Base-by-base conservation (phyloP, 129 eudicot species). In the Arctium lappa region DNA sequence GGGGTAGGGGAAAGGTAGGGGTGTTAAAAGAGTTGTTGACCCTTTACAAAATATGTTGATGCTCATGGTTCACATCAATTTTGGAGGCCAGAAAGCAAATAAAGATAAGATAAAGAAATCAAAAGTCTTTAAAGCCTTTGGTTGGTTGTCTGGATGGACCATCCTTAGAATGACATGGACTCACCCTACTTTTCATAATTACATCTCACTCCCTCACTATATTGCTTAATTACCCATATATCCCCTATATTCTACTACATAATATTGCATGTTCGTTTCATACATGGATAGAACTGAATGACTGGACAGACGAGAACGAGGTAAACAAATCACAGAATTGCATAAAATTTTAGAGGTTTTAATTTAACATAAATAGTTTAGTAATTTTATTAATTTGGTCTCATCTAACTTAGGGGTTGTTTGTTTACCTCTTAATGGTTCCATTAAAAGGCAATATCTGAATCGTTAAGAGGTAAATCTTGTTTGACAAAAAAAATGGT, bases 71-170 rank as follows among this genome's bases (percentile, higher is more conserved):
- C 53, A 60, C 75, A 79, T 79, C 77, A 79, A 63, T 72, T 78
- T 74, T 39, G 87, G 83, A 72, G 69, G 69, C 50, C 8, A 63
- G 86, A 73, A 84, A 73, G 62, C 18, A 69, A 62, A 39, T 48
- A 62, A 78, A 73, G 69, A 73, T 63, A 46, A 77, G 5, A 84
- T 31, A 63, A 46, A 76, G 68, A 73, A 78, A 42, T 10, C 18
- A 37, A 31, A 44, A 7, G 53, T 5, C 33, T 70, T 48, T 32
- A 76, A 80, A 38, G 5, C 6, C 27, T 48, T 22, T 30, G 44
- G 56, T 66, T 76, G 75, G 82, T 70, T 77, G 82, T 44, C 78
- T 76, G 71, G 31, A 78, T 81, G 85, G 88, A 80, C 75, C 82
- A 71, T 29, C 82, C 66, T 12, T 60, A 36, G 69, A 76, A 80